phyloP scores from a whole-genome alignment of 768 basidiomycete genomes.

The Xanthoconium stramineum region DNA sequence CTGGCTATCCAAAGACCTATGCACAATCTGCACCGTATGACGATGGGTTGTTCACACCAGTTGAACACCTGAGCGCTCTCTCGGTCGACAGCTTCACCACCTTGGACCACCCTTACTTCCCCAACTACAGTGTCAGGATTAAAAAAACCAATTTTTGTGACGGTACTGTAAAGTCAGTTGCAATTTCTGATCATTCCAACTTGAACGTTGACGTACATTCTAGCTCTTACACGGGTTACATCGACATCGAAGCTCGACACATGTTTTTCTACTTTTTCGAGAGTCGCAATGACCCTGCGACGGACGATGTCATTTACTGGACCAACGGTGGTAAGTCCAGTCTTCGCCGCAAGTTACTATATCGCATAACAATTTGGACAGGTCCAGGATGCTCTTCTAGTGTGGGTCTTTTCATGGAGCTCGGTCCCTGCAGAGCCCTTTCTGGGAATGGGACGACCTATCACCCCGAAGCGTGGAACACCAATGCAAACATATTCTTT shows the following conservation, averaged over 20 bases:
- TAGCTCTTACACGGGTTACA: slow-evolving; percentile 64
- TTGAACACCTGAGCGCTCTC: slow-evolving; percentile 29
- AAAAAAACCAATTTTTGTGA: slow-evolving; percentile 41
- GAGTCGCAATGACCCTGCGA: slow-evolving; percentile 54
- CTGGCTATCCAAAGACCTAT: background rate
- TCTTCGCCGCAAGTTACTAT: background rate
- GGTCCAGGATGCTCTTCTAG: slow-evolving; percentile 54
- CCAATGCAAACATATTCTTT: slow-evolving; percentile 51
- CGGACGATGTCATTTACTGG: slow-evolving; percentile 59
- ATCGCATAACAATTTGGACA: background rate
- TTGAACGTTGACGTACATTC: background rate
- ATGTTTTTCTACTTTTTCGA: slow-evolving; percentile 78
- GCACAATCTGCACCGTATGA: slow-evolving; percentile 17
- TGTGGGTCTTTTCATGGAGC: slow-evolving; percentile 70
- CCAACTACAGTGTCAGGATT: slow-evolving; percentile 39
- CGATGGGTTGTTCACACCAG: slow-evolving; percentile 33
- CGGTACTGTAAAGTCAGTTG: slow-evolving; percentile 35
- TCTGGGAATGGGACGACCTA: slow-evolving; percentile 47
- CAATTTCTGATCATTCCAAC: background rate
- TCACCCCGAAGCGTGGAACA: slow-evolving; percentile 66
- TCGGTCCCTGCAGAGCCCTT: slow-evolving; percentile 68
- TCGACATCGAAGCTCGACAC: slow-evolving; percentile 62
- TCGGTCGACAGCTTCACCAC: slow-evolving; percentile 35
- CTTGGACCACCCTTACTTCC: slow-evolving; percentile 43
- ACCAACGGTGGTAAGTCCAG: slow-evolving; percentile 51